Evolutionary conservation across 805 yeast genomes (phyloP).

Genomic region (Peterozyma toletana): DNA sequence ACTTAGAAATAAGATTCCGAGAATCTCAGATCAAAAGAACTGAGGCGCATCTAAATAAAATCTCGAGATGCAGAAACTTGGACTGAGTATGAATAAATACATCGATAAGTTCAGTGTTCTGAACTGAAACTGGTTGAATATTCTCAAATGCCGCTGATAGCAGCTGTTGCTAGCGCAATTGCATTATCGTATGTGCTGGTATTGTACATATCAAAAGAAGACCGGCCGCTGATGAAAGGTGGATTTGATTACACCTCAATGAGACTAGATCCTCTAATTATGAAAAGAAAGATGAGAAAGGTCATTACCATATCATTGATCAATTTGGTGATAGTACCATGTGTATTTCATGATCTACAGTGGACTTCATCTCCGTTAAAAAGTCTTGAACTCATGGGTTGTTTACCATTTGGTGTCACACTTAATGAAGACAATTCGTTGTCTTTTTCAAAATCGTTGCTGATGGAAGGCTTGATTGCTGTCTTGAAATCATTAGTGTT

Average conservation of each 20-base stretch:
- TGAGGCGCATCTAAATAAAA: no score
- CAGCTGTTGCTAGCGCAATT: conserved; percentile 10
- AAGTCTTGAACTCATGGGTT: conserved; percentile 17
- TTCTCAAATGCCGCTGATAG: no score
- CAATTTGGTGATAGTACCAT: conserved; percentile 24
- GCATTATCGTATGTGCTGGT: conserved; percentile 40
- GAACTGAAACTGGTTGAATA: no score
- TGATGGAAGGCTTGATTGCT: conserved; percentile 12
- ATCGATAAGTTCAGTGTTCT: no score
- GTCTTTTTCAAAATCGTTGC: conserved; percentile 1
- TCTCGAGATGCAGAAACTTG: no score
- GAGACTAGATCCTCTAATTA: conserved; percentile 37
- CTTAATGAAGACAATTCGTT: neutral
- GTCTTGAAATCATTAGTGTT: conserved; percentile 15
- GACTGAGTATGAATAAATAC: no score
- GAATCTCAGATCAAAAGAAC: no score
- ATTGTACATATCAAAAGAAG: conserved; percentile 23
- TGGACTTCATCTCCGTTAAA: neutral
- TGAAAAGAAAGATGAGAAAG: conserved; percentile 31
- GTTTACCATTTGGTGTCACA: conserved; percentile 19
- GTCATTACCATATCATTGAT: conserved; percentile 24
- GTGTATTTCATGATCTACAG: conserved; percentile 14
- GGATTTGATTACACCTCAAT: conserved; percentile 14
- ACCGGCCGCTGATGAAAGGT: conserved; percentile 4
- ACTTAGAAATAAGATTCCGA: no score